Evolutionary conservation across 495 filamentous ascomycete species (phyloP), one percentile per base, ranked within the genome.

Genomic region (Neurospora hispaniola): DNA sequence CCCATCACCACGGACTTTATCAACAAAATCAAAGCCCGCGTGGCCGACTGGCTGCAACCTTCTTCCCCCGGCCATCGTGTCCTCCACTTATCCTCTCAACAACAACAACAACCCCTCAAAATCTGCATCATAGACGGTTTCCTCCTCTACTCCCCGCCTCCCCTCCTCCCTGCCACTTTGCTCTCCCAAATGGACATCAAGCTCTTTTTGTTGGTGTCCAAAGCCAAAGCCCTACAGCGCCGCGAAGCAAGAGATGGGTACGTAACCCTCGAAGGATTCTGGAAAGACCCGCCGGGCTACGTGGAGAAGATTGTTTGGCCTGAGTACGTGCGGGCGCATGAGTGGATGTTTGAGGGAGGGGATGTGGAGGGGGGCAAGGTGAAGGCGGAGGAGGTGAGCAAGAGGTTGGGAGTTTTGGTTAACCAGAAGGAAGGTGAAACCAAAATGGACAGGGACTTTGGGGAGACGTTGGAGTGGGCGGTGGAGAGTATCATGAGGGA

Each of bases 291-390:
- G 2, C 92, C 92, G 1, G 94, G 93, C 0, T 99, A 98, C 81
- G 94, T 98, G 66, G 96, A 99, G 76, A 87, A 91, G 81, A 87
- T 99, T 72, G 96, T 99, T 4, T 99, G 96, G 96, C 94, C 94
- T 39, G 92, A 94, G 74, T 98, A 97, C 80, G 92, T 91, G 27
- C 83, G 85, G 75, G 87, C 91, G 79, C 94, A 98, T 83, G 80
- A 82, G 71, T 93, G 90, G 83, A 81, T 98, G 75, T 92, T 97
- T 80, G 75, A 89, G 73, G 82, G 83, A 27, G 89, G 87, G 4
- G 86, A 92, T 79, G 89, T 90, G 0, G 86, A 90, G 70, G 83
- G 82, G 68, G 87, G 85, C 4, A 74, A 77, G 69, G 44, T 88
- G 38, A 71, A 41, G 10, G 9, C 75, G 71, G 27, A 27, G 12